Evolutionary conservation across 2,329 filamentous ascomycete species (phyloP), one percentile per base, ranked within the genome.

Genomic region (Fusarium pilosicola): DNA sequence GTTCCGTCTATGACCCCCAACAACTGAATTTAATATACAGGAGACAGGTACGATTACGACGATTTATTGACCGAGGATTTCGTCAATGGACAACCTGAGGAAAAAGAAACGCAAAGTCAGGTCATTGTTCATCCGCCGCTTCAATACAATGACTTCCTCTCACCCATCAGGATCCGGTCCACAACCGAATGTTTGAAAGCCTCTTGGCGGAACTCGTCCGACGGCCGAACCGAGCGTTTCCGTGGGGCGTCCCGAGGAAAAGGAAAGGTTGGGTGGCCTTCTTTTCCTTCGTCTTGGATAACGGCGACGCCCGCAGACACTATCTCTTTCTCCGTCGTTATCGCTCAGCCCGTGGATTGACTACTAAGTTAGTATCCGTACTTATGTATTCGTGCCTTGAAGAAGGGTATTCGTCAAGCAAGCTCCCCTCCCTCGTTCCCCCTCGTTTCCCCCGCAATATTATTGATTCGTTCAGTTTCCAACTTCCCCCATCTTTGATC

Each of bases 171-270:
- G 18, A 61, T 59, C 38, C 44, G 44, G 32, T 45, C 66, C 48
- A 41, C 41, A 56, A 36, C 41, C 52, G 41, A 49, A 49, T 22
- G 26, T 36, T 26, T 36, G 39, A 36, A 66, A 70, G 52, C 34
- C 61, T 62, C 32, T 39, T 30, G 36, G 68, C 68, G 74, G 68
- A 61, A 64, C 52, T 54, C 52, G 56, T 71, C 74, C 73, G 75
- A 74, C 68, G 58, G 26, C 75, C 74, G 75, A 76, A 75, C 75
- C 75, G 75, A 77, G 62, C 63, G 45, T 74, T 75, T 76, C 75
- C 74, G 75, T 73, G 63, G 59, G 61, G 38, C 65, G 48, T 63
- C 48, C 74, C 71, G 68, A 71, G 60, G 70, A 68, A 61, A 65
- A 68, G 54, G 68, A 71, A 62, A 56, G 60, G 58, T 54, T 58